Base-by-base conservation (phyloP, 495 filamentous ascomycete species). In the Penicillium longicatenatum region DNA sequence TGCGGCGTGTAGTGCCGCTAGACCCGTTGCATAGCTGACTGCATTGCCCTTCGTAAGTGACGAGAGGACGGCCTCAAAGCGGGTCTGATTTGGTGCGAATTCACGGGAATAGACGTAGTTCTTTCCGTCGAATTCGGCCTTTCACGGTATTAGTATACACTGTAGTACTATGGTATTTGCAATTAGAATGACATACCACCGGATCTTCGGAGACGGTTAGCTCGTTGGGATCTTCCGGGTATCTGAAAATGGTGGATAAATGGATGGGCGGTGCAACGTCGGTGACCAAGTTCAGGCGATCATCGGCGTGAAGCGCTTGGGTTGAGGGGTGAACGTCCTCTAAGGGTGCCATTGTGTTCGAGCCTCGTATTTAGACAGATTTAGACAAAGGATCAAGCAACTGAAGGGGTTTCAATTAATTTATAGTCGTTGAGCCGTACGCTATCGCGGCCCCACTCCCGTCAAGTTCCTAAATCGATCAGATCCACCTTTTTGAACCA, bases 261-360 rank as follows among this genome's bases (percentile, higher is more conserved):
- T 94, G 92, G 63, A 96, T 80, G 3, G 91, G 79, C 24, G 92
- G 91, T 24, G 91, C 88, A 41, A 96, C 87, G 62, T 90, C 89
- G 45, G 79, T 77, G 64, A 82, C 81, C 52, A 71, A 68, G 72
- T 88, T 87, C 59, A 92, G 78, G 61, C 73, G 71, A 73, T 95
- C 89, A 61, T 93, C 92, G 39, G 87, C 89, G 69, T 96, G 92
- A 58, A 96, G 55, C 16, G 66, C 66, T 44, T 62, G 62, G 20
- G 63, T 68, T 6, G 66, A 41, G 17, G 58, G 63, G 20, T 64
- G 66, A 30, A 30, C 54, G 12, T 65, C 49, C 12, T 56, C 52
- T 11, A n/a, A n/a, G n/a, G n/a, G 63, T 51, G 62, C 16, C 63
- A 68, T 68, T 39, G n/a, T 63, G 20, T 29, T 24, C 17, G 19